These are phyloP conservation scores for Ceratocystis variospora DNA, from an alignment of 2,329 filamentous ascomycete species.

Conservation along the genomic window DNA sequence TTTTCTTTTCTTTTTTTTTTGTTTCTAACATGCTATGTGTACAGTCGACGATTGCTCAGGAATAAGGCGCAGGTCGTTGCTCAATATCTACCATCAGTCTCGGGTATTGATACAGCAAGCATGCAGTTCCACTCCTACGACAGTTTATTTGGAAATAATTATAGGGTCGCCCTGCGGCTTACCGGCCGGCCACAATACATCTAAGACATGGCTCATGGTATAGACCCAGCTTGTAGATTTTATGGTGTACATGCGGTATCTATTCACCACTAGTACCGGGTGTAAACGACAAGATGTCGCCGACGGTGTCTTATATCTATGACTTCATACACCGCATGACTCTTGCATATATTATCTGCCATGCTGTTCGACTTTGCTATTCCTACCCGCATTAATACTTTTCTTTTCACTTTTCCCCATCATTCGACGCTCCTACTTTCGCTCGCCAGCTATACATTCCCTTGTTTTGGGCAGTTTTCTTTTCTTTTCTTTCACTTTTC, in stretches of 20 bases:
- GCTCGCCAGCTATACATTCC: background rate
- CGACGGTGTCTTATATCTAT: conserved; percentile 4
- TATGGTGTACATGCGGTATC: background rate
- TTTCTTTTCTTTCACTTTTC: background rate
- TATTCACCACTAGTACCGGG: background rate
- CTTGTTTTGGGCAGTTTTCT: background rate
- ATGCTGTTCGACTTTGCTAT: background rate
- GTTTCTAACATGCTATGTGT: background rate
- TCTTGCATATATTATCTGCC: conserved; percentile 5
- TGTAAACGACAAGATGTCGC: background rate
- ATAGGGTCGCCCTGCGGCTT: background rate
- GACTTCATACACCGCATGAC: background rate
- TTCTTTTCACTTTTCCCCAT: background rate
- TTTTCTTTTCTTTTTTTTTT: background rate
- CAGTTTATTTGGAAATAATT: background rate
- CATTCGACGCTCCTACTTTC: background rate
- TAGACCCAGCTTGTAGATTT: background rate
- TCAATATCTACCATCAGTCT: background rate
- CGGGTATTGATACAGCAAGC: background rate
- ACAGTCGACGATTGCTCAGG: conserved; percentile 6
- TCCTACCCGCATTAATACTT: background rate
- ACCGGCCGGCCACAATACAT: background rate
- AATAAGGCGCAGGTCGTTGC: background rate
- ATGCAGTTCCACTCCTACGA: background rate
- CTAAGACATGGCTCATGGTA: background rate